These are phyloP conservation scores for Collybia nuda DNA, from an alignment of 768 basidiomycete genomes.

Conservation along the genomic window DNA sequence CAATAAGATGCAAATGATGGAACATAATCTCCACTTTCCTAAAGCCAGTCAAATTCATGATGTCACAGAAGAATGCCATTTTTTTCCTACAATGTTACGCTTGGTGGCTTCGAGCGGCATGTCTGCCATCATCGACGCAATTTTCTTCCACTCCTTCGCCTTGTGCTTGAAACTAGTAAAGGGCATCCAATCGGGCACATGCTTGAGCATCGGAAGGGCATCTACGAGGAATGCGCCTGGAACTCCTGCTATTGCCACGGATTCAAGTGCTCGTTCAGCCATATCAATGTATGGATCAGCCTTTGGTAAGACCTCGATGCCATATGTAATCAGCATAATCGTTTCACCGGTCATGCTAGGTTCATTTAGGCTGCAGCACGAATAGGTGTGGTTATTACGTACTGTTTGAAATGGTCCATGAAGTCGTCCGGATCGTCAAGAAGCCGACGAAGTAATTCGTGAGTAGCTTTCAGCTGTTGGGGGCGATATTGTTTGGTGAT, in stretches of 20 bases:
- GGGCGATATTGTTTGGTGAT: constrained; percentile 12
- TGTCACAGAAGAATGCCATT: not conserved
- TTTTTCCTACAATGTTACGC: not conserved
- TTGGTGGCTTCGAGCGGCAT: constrained; percentile 17
- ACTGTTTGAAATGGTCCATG: constrained; percentile 19
- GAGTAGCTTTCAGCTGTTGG: constrained; percentile 12
- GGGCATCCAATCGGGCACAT: constrained; percentile 15
- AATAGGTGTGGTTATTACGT: not conserved
- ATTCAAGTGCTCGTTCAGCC: constrained; percentile 11
- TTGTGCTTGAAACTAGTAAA: constrained; percentile 14
- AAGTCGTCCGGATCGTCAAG: constrained; percentile 11
- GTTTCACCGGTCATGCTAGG: constrained; percentile 19
- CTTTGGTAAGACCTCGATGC: constrained; percentile 14
- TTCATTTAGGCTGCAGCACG: not conserved
- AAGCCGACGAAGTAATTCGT: constrained; percentile 16
- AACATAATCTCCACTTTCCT: constrained; percentile 4
- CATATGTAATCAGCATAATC: constrained; percentile 18
- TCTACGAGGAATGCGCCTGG: constrained; percentile 19
- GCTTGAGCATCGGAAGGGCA: constrained; percentile 8
- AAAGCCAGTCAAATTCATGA: not conserved
- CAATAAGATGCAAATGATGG: constrained; percentile 14
- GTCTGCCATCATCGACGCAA: constrained; percentile 14
- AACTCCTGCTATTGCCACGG: constrained; percentile 7
- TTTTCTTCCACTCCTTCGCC: constrained; percentile 9
- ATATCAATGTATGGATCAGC: constrained; percentile 17